Evolutionary conservation across 768 basidiomycete species (phyloP), one percentile per base, ranked within the genome.

Genomic region (Rickenella mellea): DNA sequence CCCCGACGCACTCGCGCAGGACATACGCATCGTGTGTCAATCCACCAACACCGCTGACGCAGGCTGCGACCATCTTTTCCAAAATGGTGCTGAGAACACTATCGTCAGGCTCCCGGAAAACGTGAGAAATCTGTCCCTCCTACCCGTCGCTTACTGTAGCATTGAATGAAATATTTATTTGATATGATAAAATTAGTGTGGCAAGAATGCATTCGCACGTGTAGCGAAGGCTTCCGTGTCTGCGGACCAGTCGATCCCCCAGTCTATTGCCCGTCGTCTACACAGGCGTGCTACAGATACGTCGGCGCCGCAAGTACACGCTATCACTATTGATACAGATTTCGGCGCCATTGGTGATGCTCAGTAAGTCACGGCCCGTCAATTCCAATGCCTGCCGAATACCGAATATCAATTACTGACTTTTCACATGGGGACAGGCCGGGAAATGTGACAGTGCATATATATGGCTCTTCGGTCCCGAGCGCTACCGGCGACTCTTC

Each of bases 21-120:
- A 73, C 31, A 65, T 74, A 35, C 68, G 71, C 8, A 61, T 73
- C 17, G 71, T 73, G 2, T 76, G 74, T 56, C 51, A 53, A 46
- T 26, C 32, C 22, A 48, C 51, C n/a, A 54, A 60, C 32, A 48
- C 46, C 27, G 53, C 56, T 14, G 44, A 52, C 17, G 30, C 40
- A n/a, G 54, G 55, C 6, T 74, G 71, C 51, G 54, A 54, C 19
- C 70, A 69, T 42, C 54, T 74, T 7, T 67, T 60, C 44, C 54
- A 58, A 24, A 53, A 51, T 25, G 65, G 60, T 17, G 62, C 71
- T 0, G 68, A 61, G 15, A 68, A 66, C 43, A 76, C 71, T 46
- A 55, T 78, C 21, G 73, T 76, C 26, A 64, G 74, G 19, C 52
- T 78, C 10, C 75, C 76, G 5, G 66, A 76, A 48, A 60, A 59